Evolutionary conservation across 148 eudicot genomes (phyloP).

Genomic region (Nepenthes gracilis): DNA sequence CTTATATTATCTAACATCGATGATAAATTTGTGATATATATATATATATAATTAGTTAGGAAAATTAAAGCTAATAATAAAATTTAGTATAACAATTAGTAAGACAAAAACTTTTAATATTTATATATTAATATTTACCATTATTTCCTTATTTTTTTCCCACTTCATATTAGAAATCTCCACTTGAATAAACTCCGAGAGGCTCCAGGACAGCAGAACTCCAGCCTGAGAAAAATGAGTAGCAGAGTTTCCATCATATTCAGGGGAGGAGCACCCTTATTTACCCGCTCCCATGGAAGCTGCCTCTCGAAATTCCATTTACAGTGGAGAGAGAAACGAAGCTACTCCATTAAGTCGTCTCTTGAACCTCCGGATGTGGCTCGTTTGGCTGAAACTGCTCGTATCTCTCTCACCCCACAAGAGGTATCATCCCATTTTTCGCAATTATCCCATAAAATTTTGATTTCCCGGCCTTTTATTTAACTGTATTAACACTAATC

Average conservation of each 20-base stretch:
- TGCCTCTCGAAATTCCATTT: not conserved
- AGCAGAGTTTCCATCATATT: slow-evolving; percentile 1
- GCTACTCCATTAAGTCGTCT: slow-evolving; percentile 11
- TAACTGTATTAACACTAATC: not conserved
- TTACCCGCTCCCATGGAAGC: not conserved
- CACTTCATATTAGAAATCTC: too few species aligned
- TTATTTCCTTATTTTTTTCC: too few species aligned
- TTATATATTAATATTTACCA: too few species aligned
- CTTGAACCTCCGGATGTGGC: slow-evolving; percentile 67
- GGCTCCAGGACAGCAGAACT: too few species aligned
- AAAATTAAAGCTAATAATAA: too few species aligned
- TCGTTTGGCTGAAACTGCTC: slow-evolving; percentile 71
- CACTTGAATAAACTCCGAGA: too few species aligned
- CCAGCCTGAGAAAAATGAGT: not conserved
- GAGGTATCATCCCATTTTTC: slow-evolving; percentile 29
- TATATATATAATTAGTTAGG: too few species aligned
- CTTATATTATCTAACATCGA: too few species aligned
- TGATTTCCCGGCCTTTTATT: not conserved
- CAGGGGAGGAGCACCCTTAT: not conserved
- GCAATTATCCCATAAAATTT: not conserved
- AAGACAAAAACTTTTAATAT: too few species aligned
- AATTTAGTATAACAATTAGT: too few species aligned
- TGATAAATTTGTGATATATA: too few species aligned
- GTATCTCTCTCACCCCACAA: slow-evolving; percentile 67
- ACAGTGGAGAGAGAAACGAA: not conserved